Evolutionary conservation across 2,329 filamentous ascomycete species (phyloP).

Genomic region (Fusarium vanettenii): DNA sequence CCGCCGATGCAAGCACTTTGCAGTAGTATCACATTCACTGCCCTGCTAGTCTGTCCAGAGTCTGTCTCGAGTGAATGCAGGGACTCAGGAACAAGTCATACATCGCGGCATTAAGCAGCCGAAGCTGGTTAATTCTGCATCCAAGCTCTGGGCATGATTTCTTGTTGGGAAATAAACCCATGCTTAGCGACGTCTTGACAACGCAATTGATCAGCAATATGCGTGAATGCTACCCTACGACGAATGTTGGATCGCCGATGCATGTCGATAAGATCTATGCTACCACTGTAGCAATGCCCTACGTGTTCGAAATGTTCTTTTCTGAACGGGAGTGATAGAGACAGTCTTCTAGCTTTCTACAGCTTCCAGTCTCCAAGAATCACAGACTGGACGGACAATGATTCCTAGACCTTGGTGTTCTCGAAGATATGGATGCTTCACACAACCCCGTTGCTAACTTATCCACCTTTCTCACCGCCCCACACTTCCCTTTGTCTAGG

Average conservation of each 20-base stretch:
- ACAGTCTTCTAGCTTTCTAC: not conserved
- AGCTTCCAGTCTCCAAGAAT: not conserved
- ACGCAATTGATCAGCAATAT: conserved; percentile 26
- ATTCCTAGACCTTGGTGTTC: not conserved
- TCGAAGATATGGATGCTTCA: not conserved
- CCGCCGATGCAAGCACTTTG: conserved; percentile 8
- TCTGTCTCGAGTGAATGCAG: not conserved
- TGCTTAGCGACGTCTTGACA: not conserved
- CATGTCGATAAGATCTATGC: conserved; percentile 8
- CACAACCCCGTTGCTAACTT: not conserved
- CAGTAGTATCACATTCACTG: conserved; percentile 1
- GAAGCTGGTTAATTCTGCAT: not conserved
- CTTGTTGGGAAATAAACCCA: not conserved
- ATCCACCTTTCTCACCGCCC: not conserved
- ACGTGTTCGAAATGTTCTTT: not conserved
- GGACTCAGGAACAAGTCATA: not conserved
- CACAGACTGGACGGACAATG: not conserved
- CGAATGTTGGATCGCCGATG: conserved; percentile 10
- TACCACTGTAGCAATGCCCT: conserved; percentile 1
- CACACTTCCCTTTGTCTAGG: not conserved
- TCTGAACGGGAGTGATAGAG: not conserved
- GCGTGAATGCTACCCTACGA: conserved; percentile 28
- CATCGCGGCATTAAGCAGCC: not conserved
- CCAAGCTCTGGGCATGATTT: not conserved
- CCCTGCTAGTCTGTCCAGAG: not conserved